Conservation (phyloP, 352 stramenopile species). For the Phytophthora constricta region DNA sequence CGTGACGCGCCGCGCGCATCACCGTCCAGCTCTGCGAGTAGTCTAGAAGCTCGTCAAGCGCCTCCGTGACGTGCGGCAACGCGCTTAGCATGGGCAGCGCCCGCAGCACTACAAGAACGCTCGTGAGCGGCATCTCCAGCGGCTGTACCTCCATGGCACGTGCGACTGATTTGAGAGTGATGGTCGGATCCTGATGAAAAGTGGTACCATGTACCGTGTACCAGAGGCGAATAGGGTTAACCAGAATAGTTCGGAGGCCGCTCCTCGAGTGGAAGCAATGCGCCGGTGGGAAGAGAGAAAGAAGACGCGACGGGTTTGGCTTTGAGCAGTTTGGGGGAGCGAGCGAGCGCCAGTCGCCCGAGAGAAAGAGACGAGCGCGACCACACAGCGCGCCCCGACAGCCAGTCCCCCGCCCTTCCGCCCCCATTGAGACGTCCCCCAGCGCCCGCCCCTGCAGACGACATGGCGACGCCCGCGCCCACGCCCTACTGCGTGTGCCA, state of each 20-base stretch:
- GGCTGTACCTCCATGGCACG: background rate
- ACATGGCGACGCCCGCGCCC: constrained; percentile 48
- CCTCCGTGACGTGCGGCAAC: constrained; percentile 37
- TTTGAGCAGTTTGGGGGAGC: background rate
- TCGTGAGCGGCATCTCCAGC: constrained; percentile 13
- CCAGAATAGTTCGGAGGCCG: constrained; percentile 7
- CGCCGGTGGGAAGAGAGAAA: constrained; percentile 12
- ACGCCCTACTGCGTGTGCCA: constrained; percentile 88
- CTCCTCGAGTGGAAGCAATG: constrained; percentile 9
- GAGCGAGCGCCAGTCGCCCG: background rate
- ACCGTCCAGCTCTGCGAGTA: constrained; percentile 41
- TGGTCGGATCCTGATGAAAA: no score
- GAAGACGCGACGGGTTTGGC: constrained; percentile 1
- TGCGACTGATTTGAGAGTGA: no score
- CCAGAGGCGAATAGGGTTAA: constrained; percentile 1
- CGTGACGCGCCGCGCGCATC: constrained; percentile 39
- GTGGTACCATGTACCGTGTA: background rate
- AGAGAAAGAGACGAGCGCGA: constrained; percentile 1
- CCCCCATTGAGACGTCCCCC: background rate
- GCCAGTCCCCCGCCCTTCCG: background rate
- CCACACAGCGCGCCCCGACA: background rate
- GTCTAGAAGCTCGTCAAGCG: constrained; percentile 38
- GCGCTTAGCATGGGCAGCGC: constrained; percentile 19
- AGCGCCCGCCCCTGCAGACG: background rate
- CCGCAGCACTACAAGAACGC: constrained; percentile 21